Evolutionary conservation across 176 grass and related monocot genomes (phyloP).

Genomic region (Eragrostis curvula): DNA sequence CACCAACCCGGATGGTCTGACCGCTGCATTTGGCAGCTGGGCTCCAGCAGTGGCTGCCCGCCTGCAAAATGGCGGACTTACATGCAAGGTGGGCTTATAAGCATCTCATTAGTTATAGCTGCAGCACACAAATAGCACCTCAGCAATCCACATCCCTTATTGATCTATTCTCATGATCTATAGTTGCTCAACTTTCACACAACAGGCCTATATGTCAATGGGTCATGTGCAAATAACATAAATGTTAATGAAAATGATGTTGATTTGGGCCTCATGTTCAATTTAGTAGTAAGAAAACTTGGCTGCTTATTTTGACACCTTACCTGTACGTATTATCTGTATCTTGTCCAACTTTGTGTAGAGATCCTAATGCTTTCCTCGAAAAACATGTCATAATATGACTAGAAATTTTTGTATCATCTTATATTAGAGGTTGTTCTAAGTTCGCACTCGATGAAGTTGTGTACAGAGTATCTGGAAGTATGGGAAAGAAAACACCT

Average conservation of each 20-base stretch:
- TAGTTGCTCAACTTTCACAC: not conserved
- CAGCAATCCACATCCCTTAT: not conserved
- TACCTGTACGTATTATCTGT: not conserved
- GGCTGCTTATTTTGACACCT: not conserved
- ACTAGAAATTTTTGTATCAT: not conserved
- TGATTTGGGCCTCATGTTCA: not conserved
- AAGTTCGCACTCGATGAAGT: not conserved
- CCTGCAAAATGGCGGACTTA: slow-evolving; percentile 74
- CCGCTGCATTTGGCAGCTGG: slow-evolving; percentile 87
- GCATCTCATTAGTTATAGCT: not conserved
- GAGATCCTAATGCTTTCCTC: not conserved
- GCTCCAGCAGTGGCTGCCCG: slow-evolving; percentile 67
- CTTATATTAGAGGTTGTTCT: not conserved
- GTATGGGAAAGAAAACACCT: not conserved
- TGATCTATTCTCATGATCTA: not conserved
- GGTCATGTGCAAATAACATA: not conserved
- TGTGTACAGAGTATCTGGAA: not conserved
- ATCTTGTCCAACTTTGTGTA: not conserved
- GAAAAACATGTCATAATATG: not conserved
- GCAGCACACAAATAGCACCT: not conserved
- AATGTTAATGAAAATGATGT: not conserved
- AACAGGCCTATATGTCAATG: not conserved
- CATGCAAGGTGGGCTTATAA: slow-evolving; percentile 70
- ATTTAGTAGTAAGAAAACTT: not conserved
- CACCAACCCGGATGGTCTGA: slow-evolving; percentile 84